Evolutionary conservation across 83 land plant species (phyloP), one percentile per base, ranked within the genome.

Genomic region (Picea mariana): DNA sequence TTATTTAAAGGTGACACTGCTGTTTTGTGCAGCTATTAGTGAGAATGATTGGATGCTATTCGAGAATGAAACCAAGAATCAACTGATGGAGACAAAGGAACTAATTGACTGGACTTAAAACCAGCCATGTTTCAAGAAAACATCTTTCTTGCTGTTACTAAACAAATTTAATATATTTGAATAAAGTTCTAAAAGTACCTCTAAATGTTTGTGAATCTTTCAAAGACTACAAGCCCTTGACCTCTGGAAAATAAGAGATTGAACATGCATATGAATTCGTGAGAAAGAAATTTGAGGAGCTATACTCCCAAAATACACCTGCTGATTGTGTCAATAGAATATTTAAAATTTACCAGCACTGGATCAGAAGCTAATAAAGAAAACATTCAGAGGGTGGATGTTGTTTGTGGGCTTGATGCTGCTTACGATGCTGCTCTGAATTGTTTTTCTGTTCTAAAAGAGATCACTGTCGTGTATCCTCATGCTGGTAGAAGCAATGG

Each of bases 1-100:
- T 86, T 94, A 34, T 96, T 96, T 87, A 97, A 96, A 82, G 99
- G 97, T n/a, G 99, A 94, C 34, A 91, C 96, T 38, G 92, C 99
- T 72, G 93, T 96, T 96, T 78, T 96, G 97, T 87, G 99, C 94
- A 77, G 92, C 99, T 58, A 87, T 96, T 72, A 96, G 97, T 89
- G 99, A 96, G 96, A 94, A 92, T 6, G 6, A 40, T 40, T 6
- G 6, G 6, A 40, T 40, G 6, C 44, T 40, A 40, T 40, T 40
- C 6, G 44, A 40, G 44, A 6, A 40, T 40, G 44, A 40, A 40
- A 40, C 44, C 44, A 40, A 40, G 44, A 40, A 40, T 6, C 6
- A 40, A 6, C 5, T 40, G 44, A 40, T 40, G 44, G 44, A 40
- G 6, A 40, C 44, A 40, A 40, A 40, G 44, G 44, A 40, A 40